Base-by-base conservation (phyloP, 768 basidiomycete genomes). In the Gelatoporia subvermispora region DNA sequence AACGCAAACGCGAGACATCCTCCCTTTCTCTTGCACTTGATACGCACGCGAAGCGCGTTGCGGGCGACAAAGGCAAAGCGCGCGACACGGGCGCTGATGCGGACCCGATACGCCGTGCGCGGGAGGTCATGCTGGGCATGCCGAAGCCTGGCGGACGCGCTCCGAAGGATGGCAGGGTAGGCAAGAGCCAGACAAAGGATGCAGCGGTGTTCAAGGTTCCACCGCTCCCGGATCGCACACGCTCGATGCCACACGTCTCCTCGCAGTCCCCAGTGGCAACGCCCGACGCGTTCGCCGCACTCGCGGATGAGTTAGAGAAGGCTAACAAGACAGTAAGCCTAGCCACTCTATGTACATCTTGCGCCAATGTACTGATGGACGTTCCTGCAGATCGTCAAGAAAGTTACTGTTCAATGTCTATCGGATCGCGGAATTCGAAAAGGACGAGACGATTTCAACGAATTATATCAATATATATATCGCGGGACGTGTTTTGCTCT, bases 281-380 rank as follows among this genome's bases (percentile, higher is more conserved):
- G 7, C 7, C 28, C 13, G 28, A 31, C 13, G 13, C 28, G 28
- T 7, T 31, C 7, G 5, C 28, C 13, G 28, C 28, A 5, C 28
- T 31, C 28, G 28, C 28, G 5, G 28, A 13, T 23, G 61, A 68
- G 47, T 56, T 78, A 36, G 84, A 86, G 66, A 76, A 70, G 55
- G 68, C 72, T 4, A 87, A 85, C 59, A 86, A 82, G 63, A 73
- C 72, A 52, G 85, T 85, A 52, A 57, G 54, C 20, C 22, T 34
- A 10, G 3, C 35, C 22, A 4, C 43, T 18, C n/a, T 10, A 18
- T 20, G 36, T 25, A 21, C 24, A 41, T 10, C 35, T 17, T n/a
- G 21, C 4, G 20, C 18, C 50, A 15, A 1, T 22, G 7, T 18
- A 23, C 20, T 43, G 17, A 10, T 39, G 18, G 5, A 1, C 28